These are phyloP conservation scores for Mycena vitilis DNA, from an alignment of 768 basidiomycete genomes.

Conservation along the genomic window DNA sequence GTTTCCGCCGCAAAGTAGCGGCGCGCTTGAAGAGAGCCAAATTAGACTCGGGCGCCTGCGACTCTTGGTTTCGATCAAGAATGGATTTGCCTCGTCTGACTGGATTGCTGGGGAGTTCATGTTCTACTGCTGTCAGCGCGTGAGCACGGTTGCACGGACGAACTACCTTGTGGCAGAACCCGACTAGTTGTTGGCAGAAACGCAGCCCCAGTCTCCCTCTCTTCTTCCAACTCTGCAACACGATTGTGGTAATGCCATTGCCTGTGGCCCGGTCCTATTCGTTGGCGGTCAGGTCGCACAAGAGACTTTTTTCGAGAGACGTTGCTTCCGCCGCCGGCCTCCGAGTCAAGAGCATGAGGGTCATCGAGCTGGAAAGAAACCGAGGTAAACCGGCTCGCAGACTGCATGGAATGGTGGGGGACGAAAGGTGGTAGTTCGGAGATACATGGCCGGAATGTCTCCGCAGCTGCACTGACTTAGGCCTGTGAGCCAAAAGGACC, in stretches of 20 bases:
- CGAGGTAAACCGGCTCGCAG: conserved; percentile 3
- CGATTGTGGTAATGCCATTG: conserved; percentile 81
- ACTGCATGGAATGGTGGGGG: conserved; percentile 16
- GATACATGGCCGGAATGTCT: not conserved
- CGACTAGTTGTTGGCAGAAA: conserved; percentile 60
- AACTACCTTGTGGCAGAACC: conserved; percentile 66
- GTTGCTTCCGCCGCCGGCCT: not conserved
- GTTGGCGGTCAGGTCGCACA: conserved; percentile 77
- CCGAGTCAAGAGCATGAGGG: not conserved
- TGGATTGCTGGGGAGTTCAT: conserved; percentile 28
- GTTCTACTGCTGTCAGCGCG: not conserved
- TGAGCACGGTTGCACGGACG: conserved; percentile 1
- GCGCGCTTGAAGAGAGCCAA: conserved; percentile 77
- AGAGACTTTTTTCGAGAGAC: conserved; percentile 55
- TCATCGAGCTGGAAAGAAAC: conserved; percentile 21
- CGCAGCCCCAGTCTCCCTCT: conserved; percentile 59
- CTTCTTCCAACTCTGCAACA: conserved; percentile 66
- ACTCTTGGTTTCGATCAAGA: conserved; percentile 75
- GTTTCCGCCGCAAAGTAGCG: conserved; percentile 69
- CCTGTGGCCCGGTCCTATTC: conserved; percentile 71
- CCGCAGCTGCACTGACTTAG: conserved; percentile 4
- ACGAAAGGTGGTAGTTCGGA: not conserved
- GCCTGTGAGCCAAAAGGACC: not conserved
- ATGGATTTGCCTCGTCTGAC: conserved; percentile 78
- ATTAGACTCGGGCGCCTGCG: conserved; percentile 69